A percentile compares a stretch with the other conserved stretches of the same genome.
Conservation (phyloP, 129 eudicot species). For the Silybum marianum region DNA sequence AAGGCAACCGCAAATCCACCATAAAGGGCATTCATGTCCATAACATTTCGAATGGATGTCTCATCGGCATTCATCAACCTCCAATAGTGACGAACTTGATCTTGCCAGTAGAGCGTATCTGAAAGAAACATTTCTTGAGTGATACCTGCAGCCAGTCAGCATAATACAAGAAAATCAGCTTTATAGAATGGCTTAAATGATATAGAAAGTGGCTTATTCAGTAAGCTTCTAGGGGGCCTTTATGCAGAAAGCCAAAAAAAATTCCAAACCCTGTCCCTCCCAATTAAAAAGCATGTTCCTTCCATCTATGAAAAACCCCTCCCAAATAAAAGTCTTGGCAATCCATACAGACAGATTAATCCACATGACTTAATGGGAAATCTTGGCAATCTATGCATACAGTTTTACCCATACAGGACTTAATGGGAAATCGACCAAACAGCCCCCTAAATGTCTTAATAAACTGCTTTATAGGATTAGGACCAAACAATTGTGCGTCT, state of each 20-base stretch:
- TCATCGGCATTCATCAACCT: slow-evolving; percentile 78
- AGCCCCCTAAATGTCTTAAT: not conserved
- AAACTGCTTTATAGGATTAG: not conserved
- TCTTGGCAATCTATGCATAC: too few relatives aligned
- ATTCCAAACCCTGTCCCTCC: not conserved
- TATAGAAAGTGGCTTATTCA: too few relatives aligned
- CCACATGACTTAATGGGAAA: too few relatives aligned
- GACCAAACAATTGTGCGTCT: not conserved
- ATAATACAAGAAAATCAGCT: too few relatives aligned
- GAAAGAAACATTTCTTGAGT: slow-evolving; percentile 60
- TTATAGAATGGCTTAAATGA: too few relatives aligned
- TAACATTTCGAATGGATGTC: slow-evolving; percentile 80
- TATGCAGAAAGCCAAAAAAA: not conserved
- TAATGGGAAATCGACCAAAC: too few relatives aligned
- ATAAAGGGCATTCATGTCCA: slow-evolving; percentile 92
- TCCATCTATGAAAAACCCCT: too few relatives aligned
- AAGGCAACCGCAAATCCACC: slow-evolving; percentile 97
- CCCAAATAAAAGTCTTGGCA: too few relatives aligned
- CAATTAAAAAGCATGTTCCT: too few relatives aligned
- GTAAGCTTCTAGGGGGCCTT: too few relatives aligned
- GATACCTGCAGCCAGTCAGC: slow-evolving; percentile 51
- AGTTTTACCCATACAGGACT: too few relatives aligned
- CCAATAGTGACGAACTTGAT: slow-evolving; percentile 98
- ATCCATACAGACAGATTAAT: too few relatives aligned
- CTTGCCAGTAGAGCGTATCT: slow-evolving; percentile 87